Conservation (phyloP, 192 early-diverging fungal genomes). For the Rhizoclosmatium globosum region DNA sequence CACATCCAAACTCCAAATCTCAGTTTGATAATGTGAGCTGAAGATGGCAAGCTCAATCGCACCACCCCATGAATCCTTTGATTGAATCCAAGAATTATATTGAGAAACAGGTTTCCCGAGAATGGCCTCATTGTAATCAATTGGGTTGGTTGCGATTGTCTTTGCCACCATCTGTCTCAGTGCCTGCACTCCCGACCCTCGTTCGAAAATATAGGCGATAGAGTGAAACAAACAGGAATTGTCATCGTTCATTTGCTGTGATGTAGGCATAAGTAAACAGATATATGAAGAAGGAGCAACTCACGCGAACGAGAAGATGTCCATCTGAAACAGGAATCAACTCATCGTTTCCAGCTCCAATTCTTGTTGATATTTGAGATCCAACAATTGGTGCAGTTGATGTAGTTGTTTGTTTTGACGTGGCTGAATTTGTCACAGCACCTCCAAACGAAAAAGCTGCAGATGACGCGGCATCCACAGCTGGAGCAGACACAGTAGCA, state of each 20-base stretch:
- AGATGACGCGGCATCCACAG: neutral
- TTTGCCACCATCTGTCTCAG: conserved; percentile 17
- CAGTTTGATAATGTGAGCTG: conserved; percentile 62
- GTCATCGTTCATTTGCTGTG: conserved; percentile 69
- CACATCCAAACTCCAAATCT: conserved; percentile 83
- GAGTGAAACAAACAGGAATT: conserved; percentile 75
- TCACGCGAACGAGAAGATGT: conserved; percentile 12
- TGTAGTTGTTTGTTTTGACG: neutral
- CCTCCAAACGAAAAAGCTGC: neutral
- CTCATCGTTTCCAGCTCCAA: neutral
- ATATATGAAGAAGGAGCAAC: too few species aligned
- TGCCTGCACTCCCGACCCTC: neutral
- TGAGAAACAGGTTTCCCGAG: conserved; percentile 63
- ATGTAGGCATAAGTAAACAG: neutral
- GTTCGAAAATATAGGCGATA: conserved; percentile 48
- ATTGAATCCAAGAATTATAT: conserved; percentile 76
- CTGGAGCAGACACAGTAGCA: neutral
- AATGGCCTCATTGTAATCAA: conserved; percentile 66
- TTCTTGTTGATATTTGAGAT: neutral
- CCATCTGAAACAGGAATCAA: conserved; percentile 13
- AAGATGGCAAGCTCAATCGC: conserved; percentile 86
- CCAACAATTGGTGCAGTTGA: neutral
- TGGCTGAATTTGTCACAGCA: neutral
- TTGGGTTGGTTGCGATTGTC: conserved; percentile 57
- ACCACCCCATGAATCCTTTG: conserved; percentile 79